Evolutionary conservation across 2,329 filamentous ascomycete species (phyloP).

Genomic region (Periglandula ipomoeae): DNA sequence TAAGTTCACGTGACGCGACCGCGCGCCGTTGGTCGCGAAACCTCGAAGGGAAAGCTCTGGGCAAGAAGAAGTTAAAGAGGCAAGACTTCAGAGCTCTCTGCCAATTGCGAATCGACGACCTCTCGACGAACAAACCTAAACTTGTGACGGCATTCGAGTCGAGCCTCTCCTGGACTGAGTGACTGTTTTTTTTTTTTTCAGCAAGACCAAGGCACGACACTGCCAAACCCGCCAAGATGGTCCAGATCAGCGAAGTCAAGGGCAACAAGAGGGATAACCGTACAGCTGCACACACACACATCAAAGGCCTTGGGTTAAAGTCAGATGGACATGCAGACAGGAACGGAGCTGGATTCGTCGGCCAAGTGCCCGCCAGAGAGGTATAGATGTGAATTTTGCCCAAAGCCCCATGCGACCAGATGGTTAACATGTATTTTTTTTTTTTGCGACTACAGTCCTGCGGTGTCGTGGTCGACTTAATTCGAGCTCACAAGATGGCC

Average conservation of each 20-base stretch:
- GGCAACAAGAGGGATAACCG: constrained; percentile 90
- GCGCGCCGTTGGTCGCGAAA: background rate
- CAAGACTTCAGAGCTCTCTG: background rate
- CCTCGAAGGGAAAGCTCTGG: background rate
- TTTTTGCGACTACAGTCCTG: constrained; percentile 55
- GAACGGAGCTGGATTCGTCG: constrained; percentile 76
- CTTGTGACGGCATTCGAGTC: no score
- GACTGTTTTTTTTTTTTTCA: no score
- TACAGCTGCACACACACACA: constrained; percentile 94
- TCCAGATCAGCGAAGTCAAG: constrained; percentile 90
- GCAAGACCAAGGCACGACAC: background rate
- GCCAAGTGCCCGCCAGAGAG: constrained; percentile 81
- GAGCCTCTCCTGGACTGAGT: background rate
- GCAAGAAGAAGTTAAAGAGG: background rate
- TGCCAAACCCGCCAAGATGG: constrained; percentile 47
- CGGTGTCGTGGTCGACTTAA: constrained; percentile 91
- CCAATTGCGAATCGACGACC: background rate
- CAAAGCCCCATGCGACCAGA: constrained; percentile 12
- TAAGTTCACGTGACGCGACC: background rate
- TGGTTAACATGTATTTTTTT: background rate
- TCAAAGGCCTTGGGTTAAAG: constrained; percentile 86
- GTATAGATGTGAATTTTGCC: constrained; percentile 33
- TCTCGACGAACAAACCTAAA: background rate
- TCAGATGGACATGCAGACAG: constrained; percentile 77
- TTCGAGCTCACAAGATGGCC: constrained; percentile 95